Percentiles rank a stretch among this genome's conserved stretches.
Conservation (phyloP, 208 protist genomes). For the Phytomonas sp. region DNA sequence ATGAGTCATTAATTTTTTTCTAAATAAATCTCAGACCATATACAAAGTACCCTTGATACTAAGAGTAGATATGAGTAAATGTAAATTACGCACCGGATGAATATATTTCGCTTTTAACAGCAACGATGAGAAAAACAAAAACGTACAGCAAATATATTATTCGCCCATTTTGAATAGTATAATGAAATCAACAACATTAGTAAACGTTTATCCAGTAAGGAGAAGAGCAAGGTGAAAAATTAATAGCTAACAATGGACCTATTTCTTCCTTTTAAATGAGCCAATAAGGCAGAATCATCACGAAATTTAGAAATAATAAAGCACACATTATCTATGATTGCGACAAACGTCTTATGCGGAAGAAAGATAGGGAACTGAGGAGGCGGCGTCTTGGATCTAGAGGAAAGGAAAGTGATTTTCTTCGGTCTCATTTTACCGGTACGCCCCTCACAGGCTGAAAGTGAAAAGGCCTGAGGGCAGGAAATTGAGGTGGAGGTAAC, state of each 20-base stretch:
- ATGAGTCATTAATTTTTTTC: background rate
- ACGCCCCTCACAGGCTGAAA: background rate
- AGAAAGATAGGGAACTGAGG: constrained; percentile 28
- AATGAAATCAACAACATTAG: background rate
- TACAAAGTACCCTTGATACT: background rate
- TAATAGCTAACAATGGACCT: constrained; percentile 34
- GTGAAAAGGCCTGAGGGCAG: background rate
- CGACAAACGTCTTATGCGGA: constrained; percentile 14
- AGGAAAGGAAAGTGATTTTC: background rate
- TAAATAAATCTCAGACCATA: background rate
- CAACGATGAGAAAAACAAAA: background rate
- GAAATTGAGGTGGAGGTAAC: background rate
- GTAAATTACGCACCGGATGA: background rate
- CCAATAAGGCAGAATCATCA: constrained; percentile 26
- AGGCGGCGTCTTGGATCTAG: background rate
- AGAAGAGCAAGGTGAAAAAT: background rate
- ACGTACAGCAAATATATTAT: background rate
- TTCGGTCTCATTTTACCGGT: background rate
- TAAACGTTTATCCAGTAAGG: background rate
- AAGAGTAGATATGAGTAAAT: background rate
- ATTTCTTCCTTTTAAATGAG: constrained; percentile 28
- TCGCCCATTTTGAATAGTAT: constrained; percentile 1
- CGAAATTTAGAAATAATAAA: constrained; percentile 53
- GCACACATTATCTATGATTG: constrained; percentile 63
- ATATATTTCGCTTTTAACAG: background rate